These are phyloP conservation scores for Phoma sp. DNA, from an alignment of 2,329 filamentous ascomycete species.

Conservation along the genomic window DNA sequence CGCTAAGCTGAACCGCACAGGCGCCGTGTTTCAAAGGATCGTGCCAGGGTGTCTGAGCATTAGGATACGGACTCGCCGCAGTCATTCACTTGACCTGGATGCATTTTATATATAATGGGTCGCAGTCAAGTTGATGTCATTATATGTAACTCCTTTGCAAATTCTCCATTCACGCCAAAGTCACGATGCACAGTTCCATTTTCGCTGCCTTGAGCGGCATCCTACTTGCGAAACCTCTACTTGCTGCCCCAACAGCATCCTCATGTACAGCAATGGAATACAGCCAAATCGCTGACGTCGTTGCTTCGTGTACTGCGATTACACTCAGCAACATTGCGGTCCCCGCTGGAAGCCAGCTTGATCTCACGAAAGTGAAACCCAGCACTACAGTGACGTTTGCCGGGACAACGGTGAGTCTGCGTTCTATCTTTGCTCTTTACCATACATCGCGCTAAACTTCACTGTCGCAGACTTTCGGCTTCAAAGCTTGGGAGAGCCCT, in stretches of 20 bases:
- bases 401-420: slow-evolving; percentile 60
- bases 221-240: neutral
- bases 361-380: slow-evolving; percentile 59
- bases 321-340: slow-evolving; percentile 62
- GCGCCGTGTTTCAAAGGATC: neutral
- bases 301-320: slow-evolving; percentile 59
- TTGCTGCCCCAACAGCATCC: slow-evolving; percentile 1
- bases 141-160: neutral
- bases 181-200: neutral
- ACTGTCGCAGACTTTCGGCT: slow-evolving; percentile 58
- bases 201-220: neutral
- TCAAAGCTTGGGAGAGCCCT: slow-evolving; percentile 69
- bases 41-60: neutral
- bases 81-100: neutral
- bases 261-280: neutral
- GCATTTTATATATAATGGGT: neutral
- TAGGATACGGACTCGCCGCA: neutral
- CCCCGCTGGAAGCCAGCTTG: slow-evolving; percentile 64
- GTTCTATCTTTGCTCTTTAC: neutral
- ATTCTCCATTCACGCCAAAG: neutral
- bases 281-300: neutral
- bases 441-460: neutral
- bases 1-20: neutral
- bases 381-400: slow-evolving; percentile 66
- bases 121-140: neutral